Evolutionary conservation across 2,329 filamentous ascomycete species (phyloP), one percentile per base, ranked within the genome.

Genomic region (Neofusicoccum laricinum): DNA sequence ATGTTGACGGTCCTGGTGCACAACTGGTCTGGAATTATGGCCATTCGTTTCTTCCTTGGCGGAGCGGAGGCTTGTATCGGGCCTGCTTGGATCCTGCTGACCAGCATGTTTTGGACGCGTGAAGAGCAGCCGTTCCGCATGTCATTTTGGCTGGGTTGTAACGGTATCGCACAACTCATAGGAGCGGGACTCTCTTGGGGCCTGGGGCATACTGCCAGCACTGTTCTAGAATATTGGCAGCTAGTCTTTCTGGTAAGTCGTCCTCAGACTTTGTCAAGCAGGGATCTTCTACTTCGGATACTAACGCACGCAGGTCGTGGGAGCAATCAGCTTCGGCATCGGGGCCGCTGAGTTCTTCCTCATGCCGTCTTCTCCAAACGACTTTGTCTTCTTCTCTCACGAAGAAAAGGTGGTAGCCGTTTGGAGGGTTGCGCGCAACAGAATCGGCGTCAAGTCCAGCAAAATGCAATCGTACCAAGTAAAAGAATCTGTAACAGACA

Each of bases 21-120:
- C 25, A 48, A 48, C 19, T 48, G 45, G 45, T 48, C 45, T 30
- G 25, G 25, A 6, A 4, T 30, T 30, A 78, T 78, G 0, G 71
- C 78, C 0, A 80, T 78, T 67, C 50, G 50, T 17, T 53, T 53
- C 50, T 53, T 53, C 32, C 36, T 41, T 19, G 51, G 36, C 14
- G 36, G 78, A 0, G 81, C 84, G 17, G 82, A 84, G 68, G 79
- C 80, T 0, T 77, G 79, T 0, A 80, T 84, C 7, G 82, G 80
- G 0, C 80, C 82, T 0, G 79, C 79, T 12, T 82, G 83, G 61
- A 82, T 83, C 77, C 77, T 84, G 74, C 80, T 83, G 38, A 78
- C 83, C 1, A 73, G 77, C 3, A 81, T 82, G 75, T 84, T 81
- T 81, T 84, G 82, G 68, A 75, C 73, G 0, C 75, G 79, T 0